Evolutionary conservation across 1,139 yeast species (phyloP), one percentile per base, ranked within the genome.

Genomic region (Diutina ranongensis): DNA sequence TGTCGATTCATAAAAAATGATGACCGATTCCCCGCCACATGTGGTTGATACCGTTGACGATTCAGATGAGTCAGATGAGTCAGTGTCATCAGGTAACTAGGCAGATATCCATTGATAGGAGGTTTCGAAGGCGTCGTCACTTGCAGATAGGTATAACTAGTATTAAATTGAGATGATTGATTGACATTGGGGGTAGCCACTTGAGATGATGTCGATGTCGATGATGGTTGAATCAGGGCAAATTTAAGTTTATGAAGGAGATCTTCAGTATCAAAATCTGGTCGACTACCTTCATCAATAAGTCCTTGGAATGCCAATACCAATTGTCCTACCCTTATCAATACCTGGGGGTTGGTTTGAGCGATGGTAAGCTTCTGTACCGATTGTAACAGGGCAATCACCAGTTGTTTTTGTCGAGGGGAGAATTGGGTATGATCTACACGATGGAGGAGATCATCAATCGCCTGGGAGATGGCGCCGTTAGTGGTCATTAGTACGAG

Each of bases 311-410:
- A 38, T 10, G 42, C 42, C 8, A 38, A 18, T 20, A 25, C 33
- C 4, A 38, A 25, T 12, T 38, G 32, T 4, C 32, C 33, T 1
- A 25, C 42, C 9, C 31, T 16, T 1, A 25, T 25, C 4, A 38
- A 9, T 3, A 38, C 33, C n/a, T 25, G 32, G 19, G 18, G 18
- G 20, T 38, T 25, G 4, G 33, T 8, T n/a, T 38, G 42, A 9
- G 42, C 42, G 20, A 38, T 38, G 20, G 15, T 25, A n/a, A 38
- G 42, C 20, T 38, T 38, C 13, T 38, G 42, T 10, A 38, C 28
- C n/a, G 42, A 15, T 12, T 38, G 42, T 2, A 38, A 27, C 21
- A 15, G 20, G 13, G 32, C 31, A 7, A 10, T 25, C 3, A 38
- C 42, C 42, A 25, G 32, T 10, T 38, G 42, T 38, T 25, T 22